Evolutionary conservation across 257 asterid genomes (phyloP).

Genomic region (Gentiana straminea): DNA sequence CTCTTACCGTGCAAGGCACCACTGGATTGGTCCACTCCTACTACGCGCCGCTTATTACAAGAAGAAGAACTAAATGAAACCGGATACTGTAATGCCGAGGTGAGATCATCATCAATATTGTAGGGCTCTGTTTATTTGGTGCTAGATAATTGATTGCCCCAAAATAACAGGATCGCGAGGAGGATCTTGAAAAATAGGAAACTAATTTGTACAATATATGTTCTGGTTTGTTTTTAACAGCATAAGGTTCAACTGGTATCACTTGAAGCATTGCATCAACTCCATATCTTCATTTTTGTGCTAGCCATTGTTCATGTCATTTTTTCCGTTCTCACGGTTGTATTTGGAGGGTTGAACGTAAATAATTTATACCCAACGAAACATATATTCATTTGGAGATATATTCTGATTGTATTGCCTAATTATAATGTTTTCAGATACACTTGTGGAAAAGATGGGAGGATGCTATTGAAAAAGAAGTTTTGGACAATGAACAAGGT

Average conservation of each 20-base stretch:
- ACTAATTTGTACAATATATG: too few relatives aligned
- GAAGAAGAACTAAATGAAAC: constrained; percentile 14
- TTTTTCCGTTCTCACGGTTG: constrained; percentile 51
- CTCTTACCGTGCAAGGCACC: constrained; percentile 27
- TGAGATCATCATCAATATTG: constrained; percentile 1
- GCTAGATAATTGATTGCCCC: too few relatives aligned
- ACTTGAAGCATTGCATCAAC: constrained; percentile 53
- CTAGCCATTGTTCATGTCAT: constrained; percentile 58
- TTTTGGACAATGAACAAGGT: constrained; percentile 23
- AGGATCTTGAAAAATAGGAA: too few relatives aligned
- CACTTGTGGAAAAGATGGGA: constrained; percentile 96
- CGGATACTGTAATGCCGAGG: constrained; percentile 29
- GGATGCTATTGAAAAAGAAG: constrained; percentile 56
- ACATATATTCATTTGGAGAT: too few relatives aligned
- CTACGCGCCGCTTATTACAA: constrained; percentile 15
- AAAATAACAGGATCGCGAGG: too few relatives aligned
- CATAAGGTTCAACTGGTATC: constrained; percentile 50
- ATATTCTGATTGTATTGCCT: not conserved
- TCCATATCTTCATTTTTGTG: constrained; percentile 71
- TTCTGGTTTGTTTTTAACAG: constrained; percentile 18
- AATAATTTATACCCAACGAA: too few relatives aligned
- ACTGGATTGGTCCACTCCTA: constrained; percentile 10
- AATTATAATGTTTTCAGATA: constrained; percentile 39
- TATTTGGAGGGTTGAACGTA: constrained; percentile 65
- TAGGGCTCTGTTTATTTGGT: too few relatives aligned